These are phyloP conservation scores for Perkinsela sp. DNA, from an alignment of 208 protist genomes.

Conservation along the genomic window DNA sequence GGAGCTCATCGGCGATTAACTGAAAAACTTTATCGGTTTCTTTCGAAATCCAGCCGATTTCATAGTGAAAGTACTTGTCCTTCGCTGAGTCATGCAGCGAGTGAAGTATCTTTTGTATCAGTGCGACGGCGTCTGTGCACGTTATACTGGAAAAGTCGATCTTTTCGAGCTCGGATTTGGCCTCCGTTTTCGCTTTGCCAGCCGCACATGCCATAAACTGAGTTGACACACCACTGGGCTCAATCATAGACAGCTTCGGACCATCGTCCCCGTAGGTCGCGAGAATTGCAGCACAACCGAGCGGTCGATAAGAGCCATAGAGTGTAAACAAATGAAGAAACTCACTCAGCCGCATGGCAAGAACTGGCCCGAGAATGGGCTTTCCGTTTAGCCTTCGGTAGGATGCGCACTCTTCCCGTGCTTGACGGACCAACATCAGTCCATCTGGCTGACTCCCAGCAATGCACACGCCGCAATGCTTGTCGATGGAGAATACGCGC, in stretches of 20 bases:
- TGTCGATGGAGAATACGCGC: constrained; percentile 74
- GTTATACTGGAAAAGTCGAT: constrained; percentile 73
- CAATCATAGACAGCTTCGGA: constrained; percentile 78
- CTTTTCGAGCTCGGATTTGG: constrained; percentile 95
- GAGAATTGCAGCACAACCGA: constrained; percentile 79
- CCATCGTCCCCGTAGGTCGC: constrained; percentile 70
- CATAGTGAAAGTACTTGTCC: constrained; percentile 88
- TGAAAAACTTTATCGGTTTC: constrained; percentile 40
- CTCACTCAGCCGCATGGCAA: constrained; percentile 52
- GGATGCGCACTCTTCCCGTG: constrained; percentile 62
- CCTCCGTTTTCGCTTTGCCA: constrained; percentile 87
- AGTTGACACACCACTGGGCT: constrained; percentile 77
- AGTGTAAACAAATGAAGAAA: constrained; percentile 82
- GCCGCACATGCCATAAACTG: constrained; percentile 79
- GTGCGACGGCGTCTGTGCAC: constrained; percentile 67
- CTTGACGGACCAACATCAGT: constrained; percentile 66
- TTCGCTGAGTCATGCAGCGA: constrained; percentile 41
- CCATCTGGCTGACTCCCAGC: constrained; percentile 84
- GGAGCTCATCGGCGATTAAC: constrained; percentile 18
- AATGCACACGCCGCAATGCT: constrained; percentile 66
- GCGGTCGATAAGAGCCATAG: constrained; percentile 75
- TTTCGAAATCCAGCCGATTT: constrained; percentile 85
- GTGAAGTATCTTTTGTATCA: constrained; percentile 71
- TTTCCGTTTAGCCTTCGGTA: constrained; percentile 67
- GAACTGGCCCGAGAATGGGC: constrained; percentile 64